phyloP scores from a whole-genome alignment of 345 rosid species.

The Isatis tinctoria region DNA sequence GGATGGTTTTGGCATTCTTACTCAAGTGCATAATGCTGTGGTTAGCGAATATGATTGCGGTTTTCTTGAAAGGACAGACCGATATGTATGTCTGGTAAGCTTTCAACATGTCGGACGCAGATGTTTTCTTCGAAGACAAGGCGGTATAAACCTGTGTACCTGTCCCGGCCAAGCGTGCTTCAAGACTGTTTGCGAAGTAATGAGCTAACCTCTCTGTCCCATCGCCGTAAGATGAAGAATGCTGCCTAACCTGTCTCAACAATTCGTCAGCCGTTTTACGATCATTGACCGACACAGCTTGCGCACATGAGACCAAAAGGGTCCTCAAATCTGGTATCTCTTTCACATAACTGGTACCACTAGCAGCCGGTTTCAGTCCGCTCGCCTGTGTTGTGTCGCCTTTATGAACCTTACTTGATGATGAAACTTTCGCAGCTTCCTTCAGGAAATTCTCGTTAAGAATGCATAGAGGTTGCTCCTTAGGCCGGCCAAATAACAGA shows the following conservation, averaged over 20 bases:
- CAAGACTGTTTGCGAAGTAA: constrained; percentile 72
- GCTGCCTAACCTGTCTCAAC: constrained; percentile 60
- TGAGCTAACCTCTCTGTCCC: constrained; percentile 81
- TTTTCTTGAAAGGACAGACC: constrained; percentile 56
- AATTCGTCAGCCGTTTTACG: constrained; percentile 53
- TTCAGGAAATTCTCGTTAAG: constrained; percentile 13
- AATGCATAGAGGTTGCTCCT: constrained; percentile 27
- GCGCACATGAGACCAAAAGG: constrained; percentile 69
- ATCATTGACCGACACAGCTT: constrained; percentile 64
- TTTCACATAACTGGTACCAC: constrained; percentile 7
- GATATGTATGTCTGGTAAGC: constrained; percentile 48
- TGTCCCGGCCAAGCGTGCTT: constrained; percentile 60
- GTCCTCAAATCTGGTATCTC: constrained; percentile 69
- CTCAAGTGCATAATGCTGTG: constrained; percentile 36
- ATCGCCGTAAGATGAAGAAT: constrained; percentile 65
- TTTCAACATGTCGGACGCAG: constrained; percentile 60
- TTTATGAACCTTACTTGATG: not conserved
- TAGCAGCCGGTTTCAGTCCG: constrained; percentile 29
- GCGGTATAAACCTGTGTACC: constrained; percentile 45
- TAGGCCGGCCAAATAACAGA: constrained; percentile 28
- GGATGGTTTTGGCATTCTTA: constrained; percentile 51
- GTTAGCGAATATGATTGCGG: constrained; percentile 52
- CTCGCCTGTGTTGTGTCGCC: constrained; percentile 4
- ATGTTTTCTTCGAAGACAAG: constrained; percentile 40
- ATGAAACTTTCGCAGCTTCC: not conserved